These are phyloP conservation scores for Pythium guiyangense DNA, from an alignment of 352 stramenopile species.

Conservation along the genomic window DNA sequence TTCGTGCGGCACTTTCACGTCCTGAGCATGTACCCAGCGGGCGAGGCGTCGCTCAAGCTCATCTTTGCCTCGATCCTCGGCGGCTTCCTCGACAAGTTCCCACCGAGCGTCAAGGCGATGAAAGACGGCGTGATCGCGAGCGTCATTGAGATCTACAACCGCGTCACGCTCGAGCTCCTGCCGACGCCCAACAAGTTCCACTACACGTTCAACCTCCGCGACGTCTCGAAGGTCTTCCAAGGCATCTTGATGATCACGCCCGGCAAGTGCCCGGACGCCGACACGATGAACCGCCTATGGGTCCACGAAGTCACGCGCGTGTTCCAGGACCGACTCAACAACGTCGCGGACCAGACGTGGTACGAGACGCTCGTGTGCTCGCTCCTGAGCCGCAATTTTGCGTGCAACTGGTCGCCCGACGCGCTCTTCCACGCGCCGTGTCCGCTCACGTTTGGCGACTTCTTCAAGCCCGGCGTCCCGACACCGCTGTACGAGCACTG, in stretches of 20 bases:
- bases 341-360: constrained; percentile 82
- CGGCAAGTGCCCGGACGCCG: constrained; percentile 67
- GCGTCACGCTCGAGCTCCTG: constrained; percentile 88
- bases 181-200: constrained; percentile 92
- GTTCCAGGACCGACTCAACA: constrained; percentile 93
- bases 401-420: constrained; percentile 74
- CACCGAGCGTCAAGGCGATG: constrained; percentile 74
- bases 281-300: constrained; percentile 90
- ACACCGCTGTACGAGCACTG: constrained; percentile 83
- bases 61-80: constrained; percentile 94
- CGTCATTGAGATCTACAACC: constrained; percentile 93
- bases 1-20: constrained; percentile 96
- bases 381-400: constrained; percentile 72
- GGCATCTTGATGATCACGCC: constrained; percentile 93
- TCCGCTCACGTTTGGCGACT: constrained; percentile 92
- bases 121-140: constrained; percentile 80
- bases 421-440: constrained; percentile 84
- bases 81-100: constrained; percentile 90
- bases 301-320: constrained; percentile 90
- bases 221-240: constrained; percentile 96
- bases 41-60: constrained; percentile 83
- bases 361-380: constrained; percentile 88
- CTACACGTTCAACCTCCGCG: constrained; percentile 95
- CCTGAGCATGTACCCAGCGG: constrained; percentile 90
- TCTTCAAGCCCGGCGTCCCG: constrained; percentile 80